These are phyloP conservation scores for Triticum turgidum DNA, from an alignment of 176 grass and related monocot genomes.

Conservation along the genomic window DNA sequence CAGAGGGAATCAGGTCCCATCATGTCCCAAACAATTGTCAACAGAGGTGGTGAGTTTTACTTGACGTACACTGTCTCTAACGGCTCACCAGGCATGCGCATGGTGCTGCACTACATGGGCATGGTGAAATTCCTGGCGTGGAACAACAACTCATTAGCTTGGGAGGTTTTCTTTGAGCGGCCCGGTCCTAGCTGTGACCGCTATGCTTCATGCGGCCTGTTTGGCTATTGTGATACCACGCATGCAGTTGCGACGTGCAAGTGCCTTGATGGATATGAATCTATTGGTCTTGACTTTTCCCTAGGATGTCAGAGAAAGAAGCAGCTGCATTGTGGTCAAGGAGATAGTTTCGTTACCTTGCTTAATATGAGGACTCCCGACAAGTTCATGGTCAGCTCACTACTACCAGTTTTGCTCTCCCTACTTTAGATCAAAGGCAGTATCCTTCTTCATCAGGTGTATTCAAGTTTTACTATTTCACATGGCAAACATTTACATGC, in stretches of 20 bases:
- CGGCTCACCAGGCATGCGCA: neutral
- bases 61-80: neutral
- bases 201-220: conserved; percentile 35
- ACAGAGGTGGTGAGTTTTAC: neutral
- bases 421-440: neutral
- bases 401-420: neutral
- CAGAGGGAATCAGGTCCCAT: neutral
- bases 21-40: neutral
- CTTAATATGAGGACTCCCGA: neutral
- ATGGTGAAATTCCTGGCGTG: neutral
- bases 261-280: conserved; percentile 39
- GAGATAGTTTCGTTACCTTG: neutral
- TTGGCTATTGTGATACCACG: conserved; percentile 33
- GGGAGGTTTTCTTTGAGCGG: neutral
- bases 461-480: neutral
- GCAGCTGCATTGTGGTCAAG: neutral
- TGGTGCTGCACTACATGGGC: conserved; percentile 15
- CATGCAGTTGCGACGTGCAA: neutral
- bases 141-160: neutral
- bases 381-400: neutral
- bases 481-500: neutral
- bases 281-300: neutral
- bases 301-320: conserved; percentile 40
- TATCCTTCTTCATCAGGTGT: neutral
- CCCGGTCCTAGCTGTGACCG: conserved; percentile 17